These are phyloP conservation scores for Aspergillus incahuasiensis DNA, from an alignment of 495 filamentous ascomycete genomes.

Conservation along the genomic window DNA sequence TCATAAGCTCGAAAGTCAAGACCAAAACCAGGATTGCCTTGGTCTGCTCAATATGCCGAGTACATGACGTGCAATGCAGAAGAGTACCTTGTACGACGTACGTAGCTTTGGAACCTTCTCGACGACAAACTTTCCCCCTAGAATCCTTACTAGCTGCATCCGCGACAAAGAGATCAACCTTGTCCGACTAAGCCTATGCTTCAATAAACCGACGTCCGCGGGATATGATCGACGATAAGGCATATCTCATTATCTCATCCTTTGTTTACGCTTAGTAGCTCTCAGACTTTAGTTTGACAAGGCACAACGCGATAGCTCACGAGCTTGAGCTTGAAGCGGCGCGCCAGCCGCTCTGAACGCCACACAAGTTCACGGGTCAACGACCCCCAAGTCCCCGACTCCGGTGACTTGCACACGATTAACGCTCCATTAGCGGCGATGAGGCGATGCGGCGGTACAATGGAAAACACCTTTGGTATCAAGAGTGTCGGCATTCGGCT, in stretches of 20 bases:
- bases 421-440: not conserved
- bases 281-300: not conserved
- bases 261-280: constrained; percentile 9
- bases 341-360: not conserved
- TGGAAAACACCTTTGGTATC: not conserved
- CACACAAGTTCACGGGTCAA: not conserved
- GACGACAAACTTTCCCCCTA: not conserved
- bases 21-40: not conserved
- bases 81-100: too few species aligned
- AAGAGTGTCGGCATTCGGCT: not conserved
- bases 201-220: constrained; percentile 6
- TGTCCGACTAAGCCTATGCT: not conserved
- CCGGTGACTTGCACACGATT: not conserved
- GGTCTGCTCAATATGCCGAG: too few species aligned
- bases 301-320: not conserved
- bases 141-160: not conserved
- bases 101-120: not conserved
- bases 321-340: not conserved
- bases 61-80: too few species aligned
- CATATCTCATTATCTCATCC: constrained; percentile 1
- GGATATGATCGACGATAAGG: constrained; percentile 6
- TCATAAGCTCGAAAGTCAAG: too few species aligned
- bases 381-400: too few species aligned
- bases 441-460: not conserved
- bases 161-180: not conserved